Evolutionary conservation across 306 rosid genomes (phyloP).

Genomic region (Hippophae rhamnoides): DNA sequence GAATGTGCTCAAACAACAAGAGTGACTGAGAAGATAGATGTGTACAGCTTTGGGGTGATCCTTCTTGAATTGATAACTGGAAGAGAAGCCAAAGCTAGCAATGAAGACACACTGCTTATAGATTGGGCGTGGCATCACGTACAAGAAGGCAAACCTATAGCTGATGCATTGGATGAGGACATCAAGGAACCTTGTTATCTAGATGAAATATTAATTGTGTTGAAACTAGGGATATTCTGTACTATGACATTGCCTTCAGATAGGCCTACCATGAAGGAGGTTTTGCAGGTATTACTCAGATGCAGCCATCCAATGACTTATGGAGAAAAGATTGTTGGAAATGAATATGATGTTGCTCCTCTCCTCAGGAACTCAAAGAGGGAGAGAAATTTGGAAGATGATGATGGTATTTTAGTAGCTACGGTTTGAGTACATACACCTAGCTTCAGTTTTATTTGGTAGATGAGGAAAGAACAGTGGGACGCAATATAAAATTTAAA

Average conservation of each 20-base stretch:
- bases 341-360: constrained; percentile 28
- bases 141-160: constrained; percentile 28
- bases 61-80: constrained; percentile 65
- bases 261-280: constrained; percentile 76
- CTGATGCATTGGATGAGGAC: constrained; percentile 46
- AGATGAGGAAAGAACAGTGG: too few species aligned
- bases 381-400: constrained; percentile 21
- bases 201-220: constrained; percentile 46
- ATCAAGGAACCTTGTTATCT: constrained; percentile 34
- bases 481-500: too few species aligned
- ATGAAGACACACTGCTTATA: constrained; percentile 51
- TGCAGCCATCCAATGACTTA: constrained; percentile 4
- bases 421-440: too few species aligned
- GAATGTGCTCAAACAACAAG: constrained; percentile 48
- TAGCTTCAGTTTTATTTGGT: too few species aligned
- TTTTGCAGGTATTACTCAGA: constrained; percentile 32
- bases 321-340: constrained; percentile 17
- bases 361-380: constrained; percentile 45
- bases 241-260: constrained; percentile 33
- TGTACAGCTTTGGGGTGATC: constrained; percentile 67
- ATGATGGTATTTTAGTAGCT: neutral
- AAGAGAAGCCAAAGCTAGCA: constrained; percentile 50
- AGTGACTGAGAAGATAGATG: constrained; percentile 71
- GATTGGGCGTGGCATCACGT: constrained; percentile 54
- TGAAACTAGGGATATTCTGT: constrained; percentile 57